phyloP scores from a whole-genome alignment of 495 filamentous ascomycete species.

The Astrocystis sublimbata region DNA sequence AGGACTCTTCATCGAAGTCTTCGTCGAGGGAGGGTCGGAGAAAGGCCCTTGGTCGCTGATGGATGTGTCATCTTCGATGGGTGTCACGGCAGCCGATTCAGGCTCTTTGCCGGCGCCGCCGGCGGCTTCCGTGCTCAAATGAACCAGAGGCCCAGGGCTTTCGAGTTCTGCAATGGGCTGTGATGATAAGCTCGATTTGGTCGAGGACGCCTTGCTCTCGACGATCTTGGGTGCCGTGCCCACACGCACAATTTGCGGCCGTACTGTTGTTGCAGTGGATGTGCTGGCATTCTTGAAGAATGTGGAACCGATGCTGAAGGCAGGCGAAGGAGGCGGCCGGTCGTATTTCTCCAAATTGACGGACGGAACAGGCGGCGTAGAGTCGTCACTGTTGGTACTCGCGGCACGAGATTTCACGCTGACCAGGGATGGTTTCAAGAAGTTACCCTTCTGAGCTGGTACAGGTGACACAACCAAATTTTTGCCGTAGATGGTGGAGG shows the following conservation, averaged over 20 bases:
- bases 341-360: constrained; percentile 55
- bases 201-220: constrained; percentile 31
- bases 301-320: constrained; percentile 65
- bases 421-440: constrained; percentile 85
- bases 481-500: constrained; percentile 87
- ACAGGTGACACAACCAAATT: constrained; percentile 78
- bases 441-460: constrained; percentile 79
- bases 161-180: constrained; percentile 20
- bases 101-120: constrained; percentile 17
- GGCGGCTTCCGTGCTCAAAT: not conserved
- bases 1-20: constrained; percentile 14
- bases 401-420: constrained; percentile 70
- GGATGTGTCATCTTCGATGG: constrained; percentile 54
- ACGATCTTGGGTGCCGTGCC: constrained; percentile 50
- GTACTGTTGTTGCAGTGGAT: constrained; percentile 52
- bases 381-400: constrained; percentile 45
- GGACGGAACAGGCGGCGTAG: constrained; percentile 56
- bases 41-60: constrained; percentile 58
- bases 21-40: constrained; percentile 49
- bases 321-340: constrained; percentile 46
- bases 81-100: constrained; percentile 42
- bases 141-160: constrained; percentile 18
- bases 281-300: constrained; percentile 63
- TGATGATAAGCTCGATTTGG: constrained; percentile 24
- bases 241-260: constrained; percentile 56